Evolutionary conservation across 148 eudicot species (phyloP).

Genomic region (Chenopodium formosanum): DNA sequence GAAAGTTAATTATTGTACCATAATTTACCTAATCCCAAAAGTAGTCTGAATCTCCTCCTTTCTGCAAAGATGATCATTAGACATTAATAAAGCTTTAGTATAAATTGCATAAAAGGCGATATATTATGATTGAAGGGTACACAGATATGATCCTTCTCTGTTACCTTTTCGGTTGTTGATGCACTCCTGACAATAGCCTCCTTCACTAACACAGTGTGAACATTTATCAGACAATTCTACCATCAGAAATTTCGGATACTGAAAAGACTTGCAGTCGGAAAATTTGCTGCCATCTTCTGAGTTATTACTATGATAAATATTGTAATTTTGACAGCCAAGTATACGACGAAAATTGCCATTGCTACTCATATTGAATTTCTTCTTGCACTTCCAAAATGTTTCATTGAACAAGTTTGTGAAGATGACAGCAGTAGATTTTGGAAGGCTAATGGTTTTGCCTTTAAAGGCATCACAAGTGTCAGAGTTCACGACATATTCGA

Average conservation of each 20-base stretch:
- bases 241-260: conserved; percentile 15
- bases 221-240: conserved; percentile 26
- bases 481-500: not conserved
- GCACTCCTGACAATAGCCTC: conserved; percentile 32
- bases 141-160: not conserved
- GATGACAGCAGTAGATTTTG: conserved; percentile 6
- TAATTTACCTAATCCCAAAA: conserved; percentile 29
- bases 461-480: conserved; percentile 15
- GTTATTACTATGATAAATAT: conserved; percentile 10
- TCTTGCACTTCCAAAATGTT: conserved; percentile 35
- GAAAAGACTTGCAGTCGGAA: not conserved
- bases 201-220: conserved; percentile 21
- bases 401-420: not conserved
- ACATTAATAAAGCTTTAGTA: no score
- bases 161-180: conserved; percentile 32
- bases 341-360: not conserved
- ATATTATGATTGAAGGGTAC: not conserved
- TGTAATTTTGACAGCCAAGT: not conserved
- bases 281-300: not conserved
- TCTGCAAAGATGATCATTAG: conserved; percentile 19
- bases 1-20: not conserved
- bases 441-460: not conserved
- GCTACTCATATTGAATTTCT: not conserved
- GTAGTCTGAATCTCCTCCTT: conserved; percentile 19
- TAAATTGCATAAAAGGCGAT: not conserved